Percentiles rank a stretch among this genome's conserved stretches.
phyloP scores from a whole-genome alignment of 73 alveolate species.

The Symbiodinium pilosum region DNA sequence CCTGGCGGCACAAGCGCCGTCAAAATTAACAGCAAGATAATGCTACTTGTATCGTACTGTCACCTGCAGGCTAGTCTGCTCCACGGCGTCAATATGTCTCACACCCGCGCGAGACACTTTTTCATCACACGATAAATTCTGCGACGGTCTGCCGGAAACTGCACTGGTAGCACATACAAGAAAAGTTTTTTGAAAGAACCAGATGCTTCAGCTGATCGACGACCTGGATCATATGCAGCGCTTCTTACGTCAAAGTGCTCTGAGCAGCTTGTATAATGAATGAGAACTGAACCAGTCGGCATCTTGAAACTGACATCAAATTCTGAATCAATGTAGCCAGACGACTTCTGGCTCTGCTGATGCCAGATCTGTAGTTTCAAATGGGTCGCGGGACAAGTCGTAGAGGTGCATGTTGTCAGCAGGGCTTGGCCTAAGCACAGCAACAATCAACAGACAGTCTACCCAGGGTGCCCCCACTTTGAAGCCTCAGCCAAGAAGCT shows the following conservation, averaged over 20 bases:
- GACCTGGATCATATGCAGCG: too few species aligned
- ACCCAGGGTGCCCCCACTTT: too few species aligned
- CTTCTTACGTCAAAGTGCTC: too few species aligned
- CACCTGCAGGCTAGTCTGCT: too few species aligned
- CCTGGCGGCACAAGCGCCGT: background rate
- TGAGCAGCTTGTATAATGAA: too few species aligned
- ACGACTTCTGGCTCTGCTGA: background rate
- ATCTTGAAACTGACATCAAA: too few species aligned
- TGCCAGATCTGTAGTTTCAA: background rate
- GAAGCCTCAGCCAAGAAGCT: background rate
- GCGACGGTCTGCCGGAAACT: background rate
- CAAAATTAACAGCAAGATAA: background rate
- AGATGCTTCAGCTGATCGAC: background rate
- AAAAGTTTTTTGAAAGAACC: background rate
- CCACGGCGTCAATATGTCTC: background rate
- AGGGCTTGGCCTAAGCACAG: background rate
- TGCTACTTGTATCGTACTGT: background rate
- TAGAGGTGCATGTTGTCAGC: conserved; percentile 56
- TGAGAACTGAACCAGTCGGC: too few species aligned
- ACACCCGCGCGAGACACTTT: background rate
- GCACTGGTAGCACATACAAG: background rate
- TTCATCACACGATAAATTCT: background rate
- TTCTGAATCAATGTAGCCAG: too few species aligned
- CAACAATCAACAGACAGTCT: background rate
- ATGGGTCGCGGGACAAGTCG: background rate